phyloP scores from a whole-genome alignment of 805 yeast genomes.

The Maudiozyma turicensis region DNA sequence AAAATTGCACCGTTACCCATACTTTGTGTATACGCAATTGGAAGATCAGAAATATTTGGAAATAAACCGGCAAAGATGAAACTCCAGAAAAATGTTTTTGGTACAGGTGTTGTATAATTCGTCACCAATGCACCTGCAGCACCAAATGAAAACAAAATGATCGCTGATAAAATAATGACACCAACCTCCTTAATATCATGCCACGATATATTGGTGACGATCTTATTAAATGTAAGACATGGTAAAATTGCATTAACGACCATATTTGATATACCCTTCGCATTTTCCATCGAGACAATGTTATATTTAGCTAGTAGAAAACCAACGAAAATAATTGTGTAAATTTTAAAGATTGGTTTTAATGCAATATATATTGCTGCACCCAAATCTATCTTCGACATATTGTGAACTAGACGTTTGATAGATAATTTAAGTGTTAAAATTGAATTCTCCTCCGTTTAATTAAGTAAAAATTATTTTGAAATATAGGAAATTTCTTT shows the following conservation, averaged over 20 bases:
- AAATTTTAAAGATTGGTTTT: conserved; percentile 80
- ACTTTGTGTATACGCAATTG: conserved; percentile 74
- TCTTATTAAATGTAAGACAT: conserved; percentile 62
- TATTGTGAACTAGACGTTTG: background rate
- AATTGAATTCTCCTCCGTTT: too few species aligned
- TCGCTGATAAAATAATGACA: conserved; percentile 42
- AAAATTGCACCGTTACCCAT: conserved; percentile 53
- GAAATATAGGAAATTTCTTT: too few species aligned
- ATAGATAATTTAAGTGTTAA: too few species aligned
- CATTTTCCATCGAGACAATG: conserved; percentile 54
- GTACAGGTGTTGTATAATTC: conserved; percentile 45
- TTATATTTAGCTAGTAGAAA: conserved; percentile 52
- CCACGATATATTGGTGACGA: conserved; percentile 56
- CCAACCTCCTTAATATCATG: conserved; percentile 65
- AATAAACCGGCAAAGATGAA: conserved; percentile 59
- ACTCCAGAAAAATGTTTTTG: conserved; percentile 72
- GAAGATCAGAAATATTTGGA: conserved; percentile 75
- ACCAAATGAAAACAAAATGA: conserved; percentile 38
- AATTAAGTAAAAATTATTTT: too few species aligned
- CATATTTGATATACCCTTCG: conserved; percentile 60
- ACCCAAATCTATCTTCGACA: conserved; percentile 33
- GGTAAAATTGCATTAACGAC: conserved; percentile 65
- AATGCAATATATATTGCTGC: conserved; percentile 66
- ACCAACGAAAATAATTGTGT: conserved; percentile 61
- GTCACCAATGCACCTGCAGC: conserved; percentile 33